Base-by-base conservation (phyloP, 257 asterid genomes). In the Vinca minor region DNA sequence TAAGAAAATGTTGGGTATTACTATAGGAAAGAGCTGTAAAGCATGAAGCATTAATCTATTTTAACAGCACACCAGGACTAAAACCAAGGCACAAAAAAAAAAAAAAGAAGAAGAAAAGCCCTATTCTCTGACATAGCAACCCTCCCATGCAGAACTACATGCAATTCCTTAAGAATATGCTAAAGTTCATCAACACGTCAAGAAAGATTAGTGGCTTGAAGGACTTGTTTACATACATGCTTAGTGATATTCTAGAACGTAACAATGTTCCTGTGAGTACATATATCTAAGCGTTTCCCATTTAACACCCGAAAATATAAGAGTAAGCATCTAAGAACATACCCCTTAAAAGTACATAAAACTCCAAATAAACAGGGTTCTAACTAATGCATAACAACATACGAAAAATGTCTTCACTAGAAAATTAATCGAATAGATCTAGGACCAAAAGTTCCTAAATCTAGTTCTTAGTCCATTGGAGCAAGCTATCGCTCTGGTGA, bases 401-500 rank as follows among this genome's bases (percentile, higher is more conserved):
- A 34, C 38, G 20, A 59, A 36, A 31, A 54, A 26, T 26, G 31
- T 17, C 60, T 21, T n/a, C 54, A 53, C 69, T 70, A 63, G 31
- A 46, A 26, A 63, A 52, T 41, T 54, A n/a, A 52, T 21, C 38
- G 5, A 70, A 59, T 52, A 53, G 21, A 34, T 31, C 59, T 23
- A 14, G 42, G 23, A 41, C 29, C 13, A 17, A 56, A 62, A 36
- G 4, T 34, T 29, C 55, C 69, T 63, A 63, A 48, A 44, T 54
- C 59, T 45, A 60, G 61, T 63, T 68, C 75, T 44, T 62, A 70
- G 47, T 68, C 59, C 73, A 77, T 49, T 65, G 73, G 49, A 66
- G 57, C 64, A 65, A 60, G 74, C 84, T 77, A 81, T 64, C 79
- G 76, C 69, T 72, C 88, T 71, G n/a, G n/a, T 48, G 72, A 60